These are phyloP conservation scores for Emydomyces testavorans DNA, from an alignment of 2,329 filamentous ascomycete genomes.

Conservation along the genomic window DNA sequence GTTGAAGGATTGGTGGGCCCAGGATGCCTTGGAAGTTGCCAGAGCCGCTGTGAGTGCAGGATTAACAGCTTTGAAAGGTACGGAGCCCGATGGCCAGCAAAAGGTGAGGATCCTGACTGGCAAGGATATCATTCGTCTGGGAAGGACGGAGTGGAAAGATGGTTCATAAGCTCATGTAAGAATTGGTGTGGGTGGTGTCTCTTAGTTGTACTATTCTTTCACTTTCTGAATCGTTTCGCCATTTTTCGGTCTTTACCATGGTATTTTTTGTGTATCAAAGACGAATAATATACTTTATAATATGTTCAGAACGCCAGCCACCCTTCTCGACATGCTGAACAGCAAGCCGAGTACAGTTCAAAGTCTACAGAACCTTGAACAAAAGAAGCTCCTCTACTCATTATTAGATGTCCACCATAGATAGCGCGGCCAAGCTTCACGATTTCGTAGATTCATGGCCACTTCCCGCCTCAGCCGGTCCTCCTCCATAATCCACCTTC, in stretches of 20 bases:
- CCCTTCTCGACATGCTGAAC: background rate
- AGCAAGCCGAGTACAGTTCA: background rate
- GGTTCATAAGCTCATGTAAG: background rate
- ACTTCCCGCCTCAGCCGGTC: slow-evolving; percentile 3
- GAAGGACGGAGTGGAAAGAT: slow-evolving; percentile 21
- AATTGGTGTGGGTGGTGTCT: background rate
- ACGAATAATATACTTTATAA: background rate
- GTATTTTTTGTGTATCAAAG: too few species aligned
- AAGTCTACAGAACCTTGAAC: background rate
- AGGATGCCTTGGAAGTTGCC: slow-evolving; percentile 44
- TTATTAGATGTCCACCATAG: too few species aligned
- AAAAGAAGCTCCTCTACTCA: background rate
- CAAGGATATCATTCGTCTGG: slow-evolving; percentile 29
- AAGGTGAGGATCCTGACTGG: slow-evolving; percentile 33
- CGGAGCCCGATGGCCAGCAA: slow-evolving; percentile 29
- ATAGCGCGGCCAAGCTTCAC: background rate
- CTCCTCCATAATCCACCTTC: slow-evolving; percentile 17
- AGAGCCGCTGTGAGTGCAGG: slow-evolving; percentile 32
- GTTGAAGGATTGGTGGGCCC: slow-evolving; percentile 55
- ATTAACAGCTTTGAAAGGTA: slow-evolving; percentile 31
- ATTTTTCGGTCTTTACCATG: background rate
- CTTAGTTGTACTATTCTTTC: background rate
- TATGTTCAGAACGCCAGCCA: slow-evolving; percentile 1
- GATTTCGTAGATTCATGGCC: slow-evolving; percentile 3
- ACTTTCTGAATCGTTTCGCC: background rate